Evolutionary conservation across 2,329 filamentous ascomycete genomes (phyloP), one percentile per base, ranked within the genome.

Genomic region (Xylaria sp.): DNA sequence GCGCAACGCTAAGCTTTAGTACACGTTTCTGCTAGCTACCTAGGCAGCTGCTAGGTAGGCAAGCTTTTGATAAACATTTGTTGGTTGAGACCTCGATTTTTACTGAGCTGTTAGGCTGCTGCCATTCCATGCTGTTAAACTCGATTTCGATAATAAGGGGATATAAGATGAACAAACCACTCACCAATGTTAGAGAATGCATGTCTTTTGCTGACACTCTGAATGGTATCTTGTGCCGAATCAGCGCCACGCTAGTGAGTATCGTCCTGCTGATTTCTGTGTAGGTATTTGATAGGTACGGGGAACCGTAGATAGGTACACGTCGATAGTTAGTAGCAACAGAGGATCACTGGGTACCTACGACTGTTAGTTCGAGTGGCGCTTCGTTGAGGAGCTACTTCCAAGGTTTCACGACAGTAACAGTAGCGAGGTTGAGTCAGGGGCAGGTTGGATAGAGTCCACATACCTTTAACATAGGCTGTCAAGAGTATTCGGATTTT

Each of bases 1-100:
- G 52, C 13, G 52, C 31, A 15, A 51, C 52, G 31, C 62, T 62
- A 62, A 46, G 8, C 6, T 46, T 51, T 25, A 20, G 55, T 20
- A 12, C 25, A 20, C 13, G 15, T n/a, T 6, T 39, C 18, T 13
- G 36, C 15, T 20, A 20, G 25, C 33, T n/a, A 28, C 28, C 28
- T 28, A 28, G 2, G 3, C 6, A 28, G n/a, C 18, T 12, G 36
- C 13, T n/a, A 20, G 25, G n/a, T n/a, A 5, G 36, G 8, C 6
- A 13, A 56, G n/a, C 33, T 23, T 23, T 39, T 36, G 31, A 23
- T 25, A n/a, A 56, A 56, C 6, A 13, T 56, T 31, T 25, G 33
- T 33, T 49, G 20, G 31, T 31, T n/a, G 33, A 54, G 25, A 54
- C 28, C 51, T 3, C 33, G 25, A n/a, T n/a, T 46, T 46, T 46